These are phyloP conservation scores for Scheffersomyces titani DNA, from an alignment of 1,139 yeast species.

Conservation along the genomic window DNA sequence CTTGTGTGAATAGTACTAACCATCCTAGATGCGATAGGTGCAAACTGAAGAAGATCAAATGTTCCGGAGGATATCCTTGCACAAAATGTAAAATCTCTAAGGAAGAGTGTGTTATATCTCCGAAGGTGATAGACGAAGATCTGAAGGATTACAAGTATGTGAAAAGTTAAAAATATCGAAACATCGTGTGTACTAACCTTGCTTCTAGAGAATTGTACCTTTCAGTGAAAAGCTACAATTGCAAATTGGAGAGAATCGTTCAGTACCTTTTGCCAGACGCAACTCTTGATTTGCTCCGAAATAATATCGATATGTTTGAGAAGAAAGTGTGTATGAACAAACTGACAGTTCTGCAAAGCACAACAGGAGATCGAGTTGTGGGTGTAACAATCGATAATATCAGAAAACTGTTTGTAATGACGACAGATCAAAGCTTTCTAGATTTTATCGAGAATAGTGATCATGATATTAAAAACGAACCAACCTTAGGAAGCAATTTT, in stretches of 20 bases:
- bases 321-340: slow-evolving; percentile 9
- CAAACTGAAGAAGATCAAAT: slow-evolving; percentile 13
- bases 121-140: neutral
- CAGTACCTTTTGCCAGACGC: slow-evolving; percentile 13
- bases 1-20: slow-evolving; percentile 3
- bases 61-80: slow-evolving; percentile 19
- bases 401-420: slow-evolving; percentile 12
- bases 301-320: slow-evolving; percentile 14
- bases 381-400: slow-evolving; percentile 8
- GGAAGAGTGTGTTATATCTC: slow-evolving; percentile 8
- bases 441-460: slow-evolving; percentile 13
- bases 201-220: slow-evolving; percentile 8
- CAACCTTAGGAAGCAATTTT: neutral
- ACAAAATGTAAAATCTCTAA: slow-evolving; percentile 9
- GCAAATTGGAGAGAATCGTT: slow-evolving; percentile 17
- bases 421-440: slow-evolving; percentile 20
- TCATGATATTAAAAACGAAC: slow-evolving; percentile 2
- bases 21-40: slow-evolving; percentile 14
- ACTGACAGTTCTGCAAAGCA: neutral
- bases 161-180: neutral
- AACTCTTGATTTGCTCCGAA: slow-evolving; percentile 11
- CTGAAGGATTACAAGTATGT: slow-evolving; percentile 1
- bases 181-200: neutral
- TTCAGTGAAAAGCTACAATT: slow-evolving; percentile 10
- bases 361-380: neutral